Percentiles rank a stretch among this genome's conserved stretches.
Evolutionary conservation across 306 rosid genomes (phyloP).

Genomic region (Arachis stenosperma): DNA sequence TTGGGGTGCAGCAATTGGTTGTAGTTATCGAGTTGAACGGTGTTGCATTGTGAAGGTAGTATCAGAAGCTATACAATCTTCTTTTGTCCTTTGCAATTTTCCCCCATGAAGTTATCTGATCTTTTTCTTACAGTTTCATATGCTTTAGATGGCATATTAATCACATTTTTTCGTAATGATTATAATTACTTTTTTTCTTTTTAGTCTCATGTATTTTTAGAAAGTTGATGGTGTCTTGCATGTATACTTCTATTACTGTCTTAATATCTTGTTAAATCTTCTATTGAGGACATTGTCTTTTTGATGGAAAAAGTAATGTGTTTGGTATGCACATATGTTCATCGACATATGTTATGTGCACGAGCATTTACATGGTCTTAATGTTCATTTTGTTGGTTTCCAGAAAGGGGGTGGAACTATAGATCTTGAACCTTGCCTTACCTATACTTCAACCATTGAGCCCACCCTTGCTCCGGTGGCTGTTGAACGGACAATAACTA

Average conservation of each 20-base stretch:
- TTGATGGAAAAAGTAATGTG: conserved; percentile 13
- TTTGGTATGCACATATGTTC: conserved; percentile 2
- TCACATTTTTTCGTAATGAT: conserved; percentile 10
- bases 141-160: conserved; percentile 23
- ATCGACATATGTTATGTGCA: conserved; percentile 1
- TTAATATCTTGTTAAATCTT: conserved; percentile 8
- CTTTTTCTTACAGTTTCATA: conserved; percentile 13
- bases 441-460: conserved; percentile 90
- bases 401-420: conserved; percentile 97
- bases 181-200: conserved; percentile 7
- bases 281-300: conserved; percentile 3
- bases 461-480: conserved; percentile 98
- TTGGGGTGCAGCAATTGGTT: conserved; percentile 97
- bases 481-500: conserved; percentile 95
- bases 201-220: conserved; percentile 6
- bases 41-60: conserved; percentile 95
- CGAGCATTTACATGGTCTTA: conserved; percentile 22
- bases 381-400: conserved; percentile 33
- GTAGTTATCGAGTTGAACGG: conserved; percentile 85
- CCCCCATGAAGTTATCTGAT: conserved; percentile 9
- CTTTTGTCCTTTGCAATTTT: conserved; percentile 11
- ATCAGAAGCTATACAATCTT: conserved; percentile 27
- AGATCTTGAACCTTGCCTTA: conserved; percentile 96
- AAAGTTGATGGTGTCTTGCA: conserved; percentile 18
- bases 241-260: conserved; percentile 5